Conservation (phyloP, 163 green algal species). For the Smithsoniella earleae region DNA sequence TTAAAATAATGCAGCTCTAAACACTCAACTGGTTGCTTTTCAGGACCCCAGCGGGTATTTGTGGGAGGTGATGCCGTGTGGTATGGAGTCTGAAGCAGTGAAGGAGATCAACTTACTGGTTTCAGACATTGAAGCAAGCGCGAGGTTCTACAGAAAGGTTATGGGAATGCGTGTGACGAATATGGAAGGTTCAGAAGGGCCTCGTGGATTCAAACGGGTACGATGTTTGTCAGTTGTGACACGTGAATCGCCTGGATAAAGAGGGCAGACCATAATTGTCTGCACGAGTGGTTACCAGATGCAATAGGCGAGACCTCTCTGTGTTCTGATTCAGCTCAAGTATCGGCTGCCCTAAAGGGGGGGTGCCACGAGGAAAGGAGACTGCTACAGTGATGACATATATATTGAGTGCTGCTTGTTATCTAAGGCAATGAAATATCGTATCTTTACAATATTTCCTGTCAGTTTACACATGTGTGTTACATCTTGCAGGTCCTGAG, state of each 20-base stretch:
- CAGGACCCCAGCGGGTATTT: constrained; percentile 26
- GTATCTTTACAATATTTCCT: too few relatives aligned
- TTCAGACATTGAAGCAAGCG: background rate
- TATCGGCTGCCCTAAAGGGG: too few relatives aligned
- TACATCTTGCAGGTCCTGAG: too few relatives aligned
- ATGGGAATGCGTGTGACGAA: background rate
- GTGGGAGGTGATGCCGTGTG: background rate
- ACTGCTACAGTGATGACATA: background rate
- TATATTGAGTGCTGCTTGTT: too few relatives aligned
- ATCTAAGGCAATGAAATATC: too few relatives aligned
- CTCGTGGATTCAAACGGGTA: background rate
- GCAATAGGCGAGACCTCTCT: background rate
- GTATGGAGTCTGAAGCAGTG: background rate
- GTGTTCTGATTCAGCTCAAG: too few relatives aligned
- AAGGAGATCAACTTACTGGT: constrained; percentile 25
- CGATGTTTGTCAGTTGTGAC: background rate
- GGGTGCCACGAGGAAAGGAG: too few relatives aligned
- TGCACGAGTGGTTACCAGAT: background rate
- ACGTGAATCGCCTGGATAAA: background rate
- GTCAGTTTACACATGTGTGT: too few relatives aligned
- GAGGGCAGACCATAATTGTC: background rate
- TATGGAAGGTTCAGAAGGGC: background rate
- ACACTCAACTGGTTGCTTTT: background rate
- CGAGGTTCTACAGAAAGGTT: background rate
- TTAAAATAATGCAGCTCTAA: background rate